Base-by-base conservation (phyloP, 805 yeast species). In the Candida endomychidarum region DNA sequence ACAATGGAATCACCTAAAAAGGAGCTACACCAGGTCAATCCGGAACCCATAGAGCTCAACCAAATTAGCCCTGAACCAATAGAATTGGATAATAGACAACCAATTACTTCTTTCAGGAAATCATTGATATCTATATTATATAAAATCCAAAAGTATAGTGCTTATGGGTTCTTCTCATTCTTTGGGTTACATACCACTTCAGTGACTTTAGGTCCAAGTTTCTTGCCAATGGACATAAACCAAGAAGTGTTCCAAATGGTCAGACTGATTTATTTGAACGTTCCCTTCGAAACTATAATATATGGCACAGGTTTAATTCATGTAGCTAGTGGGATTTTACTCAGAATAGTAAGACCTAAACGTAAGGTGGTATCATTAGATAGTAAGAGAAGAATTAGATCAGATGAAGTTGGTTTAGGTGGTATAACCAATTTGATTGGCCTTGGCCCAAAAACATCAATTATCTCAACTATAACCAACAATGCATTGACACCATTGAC, bases 191-290 rank as follows among this genome's bases (percentile, higher is more conserved):
- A 85, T 55, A 51, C 77, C 0, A 44, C 77, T 1, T 67, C 82
- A 0, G 83, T 80, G 4, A 63, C 77, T 0, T 47, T 76, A 1
- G 67, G 75, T 0, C 91, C 93, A 0, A 53, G 73, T 3, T 33
- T 65, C 5, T 51, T 77, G 3, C 72, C 78, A 2, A 72, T 77
- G 6, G 67, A 57, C 0, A 40, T 68, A 2, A 74, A 77, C 2
- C 74, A 80, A 38, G 82, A 80, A 38, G 48, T 78, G 22, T 64
- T 85, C 37, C 75, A 80, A 46, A 65, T 81, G 61, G 78, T 80
- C 0, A 66, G 91, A 26, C 73, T 78, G 12, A 49, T 85, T 0
- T 85, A 84, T 54, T 85, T 80, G 42, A 42, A 51, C 7, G 63
- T 69, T 0, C 71, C 80, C 1, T 58, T 79, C 10, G 91, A 83